Conservation (phyloP, 1,139 yeast species). For the Taphrina pruni region DNA sequence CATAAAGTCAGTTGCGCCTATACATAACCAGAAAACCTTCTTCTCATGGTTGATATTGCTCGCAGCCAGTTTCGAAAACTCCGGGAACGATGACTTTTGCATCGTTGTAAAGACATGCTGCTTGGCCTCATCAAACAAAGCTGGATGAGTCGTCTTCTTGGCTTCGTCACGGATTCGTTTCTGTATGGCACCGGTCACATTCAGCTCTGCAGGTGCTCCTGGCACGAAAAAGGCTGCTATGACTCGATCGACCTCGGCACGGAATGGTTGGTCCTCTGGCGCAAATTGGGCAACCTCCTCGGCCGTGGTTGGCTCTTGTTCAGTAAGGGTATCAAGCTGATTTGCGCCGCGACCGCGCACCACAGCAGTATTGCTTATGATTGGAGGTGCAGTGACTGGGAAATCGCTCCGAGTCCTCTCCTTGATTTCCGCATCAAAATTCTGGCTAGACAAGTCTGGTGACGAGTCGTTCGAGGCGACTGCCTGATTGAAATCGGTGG, state of each 20-base stretch:
- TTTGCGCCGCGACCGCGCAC: slow-evolving; percentile 17
- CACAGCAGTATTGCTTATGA: not conserved
- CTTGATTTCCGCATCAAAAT: not conserved
- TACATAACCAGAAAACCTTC: slow-evolving; percentile 38
- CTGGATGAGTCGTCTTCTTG: slow-evolving; percentile 37
- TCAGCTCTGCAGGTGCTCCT: slow-evolving; percentile 39
- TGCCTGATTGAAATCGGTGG: not conserved
- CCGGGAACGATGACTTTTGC: slow-evolving; percentile 37
- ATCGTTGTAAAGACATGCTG: slow-evolving; percentile 31
- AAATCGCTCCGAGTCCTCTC: not conserved
- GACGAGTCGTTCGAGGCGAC: not conserved
- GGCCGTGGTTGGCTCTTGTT: slow-evolving; percentile 31
- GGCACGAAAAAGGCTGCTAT: slow-evolving; percentile 35
- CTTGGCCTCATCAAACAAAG: slow-evolving; percentile 37
- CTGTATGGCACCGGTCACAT: slow-evolving; percentile 37
- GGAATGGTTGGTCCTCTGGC: slow-evolving; percentile 35
- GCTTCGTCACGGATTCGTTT: slow-evolving; percentile 32
- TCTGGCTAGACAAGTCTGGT: not conserved
- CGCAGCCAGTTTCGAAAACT: slow-evolving; percentile 34
- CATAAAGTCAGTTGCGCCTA: slow-evolving; percentile 32
- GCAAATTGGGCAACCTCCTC: slow-evolving; percentile 30
- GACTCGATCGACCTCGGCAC: slow-evolving; percentile 38
- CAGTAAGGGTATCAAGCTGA: slow-evolving; percentile 26
- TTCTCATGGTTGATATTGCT: slow-evolving; percentile 36
- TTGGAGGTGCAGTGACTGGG: slow-evolving; percentile 15